Evolutionary conservation across 371 early-diverging fungal genomes (phyloP), one percentile per base, ranked within the genome.

Genomic region (Dinochytrium kinnereticum): DNA sequence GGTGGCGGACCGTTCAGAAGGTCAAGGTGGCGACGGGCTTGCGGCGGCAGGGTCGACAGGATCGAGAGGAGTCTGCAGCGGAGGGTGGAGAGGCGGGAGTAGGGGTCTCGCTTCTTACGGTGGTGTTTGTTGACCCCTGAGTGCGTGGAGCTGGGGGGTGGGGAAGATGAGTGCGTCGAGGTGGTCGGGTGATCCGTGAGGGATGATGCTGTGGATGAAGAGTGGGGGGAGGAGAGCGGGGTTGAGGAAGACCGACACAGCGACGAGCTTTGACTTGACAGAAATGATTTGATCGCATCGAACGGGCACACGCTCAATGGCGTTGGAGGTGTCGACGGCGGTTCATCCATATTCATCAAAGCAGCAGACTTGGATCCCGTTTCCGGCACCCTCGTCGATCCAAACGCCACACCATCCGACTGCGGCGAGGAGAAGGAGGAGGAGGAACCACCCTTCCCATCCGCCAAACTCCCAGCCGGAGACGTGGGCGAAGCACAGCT

Each of bases 1-100:
- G 75, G 79, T 10, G 76, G 64, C 17, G 65, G 34, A 1, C 79
- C 79, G 67, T 71, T 34, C 39, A 72, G 49, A 24, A 71, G 68
- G 28, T 71, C 50, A 38, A 78, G 70, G 37, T 74, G 75, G 15
- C 59, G 69, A 21, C 70, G 55, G 0, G 68, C 34, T 24, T 70
- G 31, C 13, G 59, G 37, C 0, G 50, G 61, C 2, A 49, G 70
- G 3, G 59, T 13, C 19, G 51, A 28, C 15, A 65, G 49, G 17
- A 24, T 28, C 1, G 30, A 26, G 13, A 61, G 24, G 24, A 70
- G 38, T 21, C 26, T 13, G 40, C 30, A 24, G 2, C 65, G 70
- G 57, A 71, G 37, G 10, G 39, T 28, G 10, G 37, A 75, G 7
- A 34, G 66, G 7, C 66, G 33, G 19, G 19, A 31, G 21, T 38